Evolutionary conservation across 768 basidiomycete species (phyloP).

Genomic region (Flagelloscypha sp.): DNA sequence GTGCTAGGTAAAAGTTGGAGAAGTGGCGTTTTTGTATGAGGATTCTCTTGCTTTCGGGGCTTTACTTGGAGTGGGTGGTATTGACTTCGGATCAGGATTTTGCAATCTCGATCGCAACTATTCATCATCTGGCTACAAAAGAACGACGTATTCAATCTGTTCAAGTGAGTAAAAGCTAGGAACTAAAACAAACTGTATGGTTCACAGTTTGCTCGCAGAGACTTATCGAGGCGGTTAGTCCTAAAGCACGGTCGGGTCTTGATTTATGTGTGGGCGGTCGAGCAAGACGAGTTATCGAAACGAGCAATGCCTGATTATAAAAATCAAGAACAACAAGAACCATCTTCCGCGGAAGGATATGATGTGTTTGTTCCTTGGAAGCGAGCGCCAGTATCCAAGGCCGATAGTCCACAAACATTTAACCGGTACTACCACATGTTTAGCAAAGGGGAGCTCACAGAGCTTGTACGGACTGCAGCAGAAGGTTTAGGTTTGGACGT

Average conservation of each 20-base stretch:
- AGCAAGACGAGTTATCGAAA: constrained; percentile 83
- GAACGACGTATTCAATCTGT: constrained; percentile 66
- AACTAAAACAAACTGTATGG: not conserved
- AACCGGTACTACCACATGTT: constrained; percentile 98
- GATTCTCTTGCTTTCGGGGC: constrained; percentile 1
- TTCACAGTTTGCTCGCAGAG: constrained; percentile 28
- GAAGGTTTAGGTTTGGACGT: constrained; percentile 45
- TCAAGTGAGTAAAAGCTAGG: constrained; percentile 40
- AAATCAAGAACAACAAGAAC: constrained; percentile 8
- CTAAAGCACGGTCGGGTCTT: constrained; percentile 68
- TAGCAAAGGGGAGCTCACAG: constrained; percentile 63
- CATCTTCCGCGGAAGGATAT: constrained; percentile 39
- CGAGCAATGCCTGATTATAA: constrained; percentile 43
- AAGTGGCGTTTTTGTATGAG: constrained; percentile 67
- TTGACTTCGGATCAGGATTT: constrained; percentile 58
- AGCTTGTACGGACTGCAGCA: constrained; percentile 58
- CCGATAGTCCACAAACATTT: constrained; percentile 39
- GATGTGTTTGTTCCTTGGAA: constrained; percentile 95
- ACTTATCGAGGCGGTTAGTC: constrained; percentile 56
- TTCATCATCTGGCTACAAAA: constrained; percentile 87
- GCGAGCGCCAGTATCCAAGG: constrained; percentile 28
- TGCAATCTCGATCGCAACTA: constrained; percentile 94
- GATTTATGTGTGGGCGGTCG: constrained; percentile 95
- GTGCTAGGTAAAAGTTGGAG: constrained; percentile 71
- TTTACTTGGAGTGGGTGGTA: constrained; percentile 1